A percentile compares a stretch with the other conserved stretches of the same genome.
Evolutionary conservation across 371 early-diverging fungal species (phyloP).

Genomic region (Mortierella sp.): DNA sequence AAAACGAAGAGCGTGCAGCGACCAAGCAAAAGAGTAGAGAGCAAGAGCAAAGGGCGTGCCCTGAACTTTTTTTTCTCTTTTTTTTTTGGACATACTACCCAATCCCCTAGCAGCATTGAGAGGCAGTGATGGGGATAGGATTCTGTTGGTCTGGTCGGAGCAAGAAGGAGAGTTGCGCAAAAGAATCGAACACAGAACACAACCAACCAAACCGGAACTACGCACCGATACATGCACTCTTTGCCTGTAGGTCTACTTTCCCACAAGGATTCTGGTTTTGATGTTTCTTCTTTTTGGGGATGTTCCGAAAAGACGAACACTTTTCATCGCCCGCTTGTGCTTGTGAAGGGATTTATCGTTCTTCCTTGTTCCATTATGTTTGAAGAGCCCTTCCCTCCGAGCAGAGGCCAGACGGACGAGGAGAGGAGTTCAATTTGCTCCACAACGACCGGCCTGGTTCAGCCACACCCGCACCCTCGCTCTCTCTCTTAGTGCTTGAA

Average conservation of each 20-base stretch:
- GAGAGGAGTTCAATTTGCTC: not conserved
- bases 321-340: not conserved
- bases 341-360: not conserved
- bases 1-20: not conserved
- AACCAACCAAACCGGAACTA: too few species aligned
- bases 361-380: not conserved
- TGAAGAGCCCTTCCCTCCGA: not conserved
- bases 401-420: not conserved
- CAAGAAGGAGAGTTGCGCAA: not conserved
- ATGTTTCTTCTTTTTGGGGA: not conserved
- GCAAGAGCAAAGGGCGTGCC: not conserved
- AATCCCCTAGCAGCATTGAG: not conserved
- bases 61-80: too few species aligned
- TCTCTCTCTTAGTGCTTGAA: not conserved
- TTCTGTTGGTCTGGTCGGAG: slow-evolving; percentile 3
- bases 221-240: too few species aligned
- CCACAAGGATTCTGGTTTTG: not conserved
- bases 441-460: slow-evolving; percentile 1
- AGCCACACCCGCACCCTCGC: not conserved
- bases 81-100: not conserved
- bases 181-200: too few species aligned
- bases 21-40: not conserved
- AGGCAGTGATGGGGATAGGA: too few species aligned
- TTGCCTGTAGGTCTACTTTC: not conserved
- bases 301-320: not conserved